Conservation (phyloP, 2,329 filamentous ascomycete species). For the Hypoxylon sp. region DNA sequence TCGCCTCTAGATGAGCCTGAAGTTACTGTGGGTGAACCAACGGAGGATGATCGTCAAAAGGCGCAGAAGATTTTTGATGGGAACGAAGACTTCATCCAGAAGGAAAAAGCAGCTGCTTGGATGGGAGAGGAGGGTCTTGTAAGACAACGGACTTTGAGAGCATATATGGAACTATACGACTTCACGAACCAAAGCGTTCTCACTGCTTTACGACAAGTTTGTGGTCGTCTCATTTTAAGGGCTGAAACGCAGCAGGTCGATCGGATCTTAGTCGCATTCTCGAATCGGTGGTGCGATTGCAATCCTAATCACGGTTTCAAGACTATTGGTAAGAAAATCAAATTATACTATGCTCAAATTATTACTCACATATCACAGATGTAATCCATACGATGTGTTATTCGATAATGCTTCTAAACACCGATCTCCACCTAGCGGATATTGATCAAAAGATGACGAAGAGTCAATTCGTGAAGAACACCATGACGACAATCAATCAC, state of each 20-base stretch:
- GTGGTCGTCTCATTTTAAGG: conserved; percentile 83
- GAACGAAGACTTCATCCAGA: conserved; percentile 83
- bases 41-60: conserved; percentile 80
- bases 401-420: conserved; percentile 94
- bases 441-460: conserved; percentile 98
- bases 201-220: conserved; percentile 82
- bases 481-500: conserved; percentile 88
- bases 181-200: conserved; percentile 87
- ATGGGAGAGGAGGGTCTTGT: conserved; percentile 82
- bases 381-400: conserved; percentile 98
- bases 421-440: conserved; percentile 93
- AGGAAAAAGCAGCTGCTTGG: conserved; percentile 87
- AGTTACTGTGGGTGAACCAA: conserved; percentile 70
- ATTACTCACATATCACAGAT: conserved; percentile 67
- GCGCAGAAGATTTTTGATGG: conserved; percentile 89
- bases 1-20: conserved; percentile 71
- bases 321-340: conserved; percentile 74
- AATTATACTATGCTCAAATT: not conserved
- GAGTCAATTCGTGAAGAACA: conserved; percentile 95
- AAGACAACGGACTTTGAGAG: conserved; percentile 72
- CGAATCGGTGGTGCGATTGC: conserved; percentile 91
- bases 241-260: conserved; percentile 98
- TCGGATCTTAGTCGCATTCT: conserved; percentile 90
- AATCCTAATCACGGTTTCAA: conserved; percentile 96
- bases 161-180: conserved; percentile 95